Percentiles rank a stretch among this genome's conserved stretches.
Conservation (phyloP, 2,329 filamentous ascomycete genomes). For the Arthrobotrys megalospora region DNA sequence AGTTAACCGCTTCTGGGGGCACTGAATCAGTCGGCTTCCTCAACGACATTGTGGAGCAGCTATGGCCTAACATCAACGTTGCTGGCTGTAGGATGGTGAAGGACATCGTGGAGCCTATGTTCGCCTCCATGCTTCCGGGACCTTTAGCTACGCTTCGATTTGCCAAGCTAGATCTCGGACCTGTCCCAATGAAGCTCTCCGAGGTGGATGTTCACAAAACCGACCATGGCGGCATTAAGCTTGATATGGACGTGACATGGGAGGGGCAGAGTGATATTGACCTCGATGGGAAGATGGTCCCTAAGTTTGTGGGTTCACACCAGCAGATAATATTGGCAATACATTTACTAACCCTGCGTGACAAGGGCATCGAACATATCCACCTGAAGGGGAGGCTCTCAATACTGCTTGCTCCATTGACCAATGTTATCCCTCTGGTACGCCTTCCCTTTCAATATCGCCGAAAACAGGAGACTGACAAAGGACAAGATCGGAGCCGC, state of each 20-base stretch:
- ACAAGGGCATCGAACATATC: constrained; percentile 69
- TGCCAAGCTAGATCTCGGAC: constrained; percentile 70
- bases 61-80: constrained; percentile 71
- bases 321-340: neutral
- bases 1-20: constrained; percentile 68
- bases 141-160: constrained; percentile 69
- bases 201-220: constrained; percentile 70
- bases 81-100: constrained; percentile 69
- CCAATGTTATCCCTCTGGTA: constrained; percentile 70
- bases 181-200: constrained; percentile 68
- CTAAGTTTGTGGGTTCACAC: constrained; percentile 67
- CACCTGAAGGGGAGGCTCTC: constrained; percentile 69
- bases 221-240: constrained; percentile 69
- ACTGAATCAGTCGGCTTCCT: constrained; percentile 69
- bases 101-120: constrained; percentile 70
- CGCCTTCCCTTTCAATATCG: constrained; percentile 47
- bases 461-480: constrained; percentile 22
- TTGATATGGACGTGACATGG: constrained; percentile 71
- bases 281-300: constrained; percentile 69
- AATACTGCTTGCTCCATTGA: constrained; percentile 69
- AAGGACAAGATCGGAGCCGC: constrained; percentile 69
- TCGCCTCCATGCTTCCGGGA: constrained; percentile 69
- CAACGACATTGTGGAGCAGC: constrained; percentile 70
- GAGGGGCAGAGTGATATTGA: constrained; percentile 70
- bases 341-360: constrained; percentile 22